phyloP scores from a whole-genome alignment of 805 yeast genomes.

The Torulaspora quercuum region DNA sequence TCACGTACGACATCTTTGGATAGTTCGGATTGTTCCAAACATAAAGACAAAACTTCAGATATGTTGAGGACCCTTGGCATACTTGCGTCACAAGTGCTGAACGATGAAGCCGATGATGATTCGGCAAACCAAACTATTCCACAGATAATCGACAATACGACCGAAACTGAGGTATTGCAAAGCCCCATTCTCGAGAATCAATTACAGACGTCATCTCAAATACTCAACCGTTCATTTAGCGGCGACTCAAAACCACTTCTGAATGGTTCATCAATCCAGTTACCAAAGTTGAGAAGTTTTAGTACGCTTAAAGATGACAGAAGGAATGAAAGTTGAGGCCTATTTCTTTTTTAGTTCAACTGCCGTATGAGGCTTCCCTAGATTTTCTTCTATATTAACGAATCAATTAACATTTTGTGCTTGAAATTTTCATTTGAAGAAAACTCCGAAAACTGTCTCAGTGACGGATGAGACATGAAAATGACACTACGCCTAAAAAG shows the following conservation, averaged over 20 bases:
- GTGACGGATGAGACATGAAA: too few relatives aligned
- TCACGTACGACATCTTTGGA: too few relatives aligned
- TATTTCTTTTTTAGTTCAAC: background rate
- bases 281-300: slow-evolving; percentile 33
- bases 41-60: slow-evolving; percentile 19
- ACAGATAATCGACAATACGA: slow-evolving; percentile 14
- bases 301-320: slow-evolving; percentile 28
- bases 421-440: background rate
- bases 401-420: slow-evolving; percentile 4
- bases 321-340: slow-evolving; percentile 15
- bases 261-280: slow-evolving; percentile 10
- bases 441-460: too few relatives aligned
- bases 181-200: slow-evolving; percentile 12
- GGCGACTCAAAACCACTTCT: slow-evolving; percentile 7
- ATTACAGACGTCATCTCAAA: slow-evolving; percentile 5
- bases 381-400: background rate
- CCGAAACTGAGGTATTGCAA: slow-evolving; percentile 14
- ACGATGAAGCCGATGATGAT: slow-evolving; percentile 34
- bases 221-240: background rate
- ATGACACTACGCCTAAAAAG: too few relatives aligned
- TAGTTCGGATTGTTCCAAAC: slow-evolving; percentile 6
- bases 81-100: slow-evolving; percentile 52
- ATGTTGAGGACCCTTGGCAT: slow-evolving; percentile 51
- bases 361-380: background rate
- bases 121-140: slow-evolving; percentile 17